Conservation (phyloP, 2,329 filamentous ascomycete species). For the Penicillium sp. region DNA sequence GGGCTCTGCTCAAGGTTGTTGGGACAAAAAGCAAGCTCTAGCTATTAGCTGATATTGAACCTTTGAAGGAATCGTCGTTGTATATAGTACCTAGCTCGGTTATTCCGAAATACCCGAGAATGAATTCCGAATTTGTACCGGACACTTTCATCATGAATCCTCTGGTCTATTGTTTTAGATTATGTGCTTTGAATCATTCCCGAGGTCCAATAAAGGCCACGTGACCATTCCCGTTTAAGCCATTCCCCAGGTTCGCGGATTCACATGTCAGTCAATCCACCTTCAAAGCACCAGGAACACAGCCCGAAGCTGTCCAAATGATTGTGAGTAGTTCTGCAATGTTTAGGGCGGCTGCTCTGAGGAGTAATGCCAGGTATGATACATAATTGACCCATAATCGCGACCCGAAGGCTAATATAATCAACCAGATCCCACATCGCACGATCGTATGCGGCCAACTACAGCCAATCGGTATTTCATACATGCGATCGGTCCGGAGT, state of each 20-base stretch:
- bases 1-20: slow-evolving; percentile 68
- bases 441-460: slow-evolving; percentile 3
- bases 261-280: slow-evolving; percentile 1
- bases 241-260: slow-evolving; percentile 4
- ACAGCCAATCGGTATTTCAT: slow-evolving; percentile 5
- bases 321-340: neutral
- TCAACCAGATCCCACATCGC: slow-evolving; percentile 1
- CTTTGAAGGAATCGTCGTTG: neutral
- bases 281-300: neutral
- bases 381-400: neutral
- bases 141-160: neutral
- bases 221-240: slow-evolving; percentile 5
- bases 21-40: slow-evolving; percentile 61
- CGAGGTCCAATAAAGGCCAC: neutral
- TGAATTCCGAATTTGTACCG: neutral
- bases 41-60: slow-evolving; percentile 11
- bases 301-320: neutral
- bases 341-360: neutral
- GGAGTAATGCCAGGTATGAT: slow-evolving; percentile 3
- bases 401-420: slow-evolving; percentile 1
- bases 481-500: neutral
- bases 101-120: neutral
- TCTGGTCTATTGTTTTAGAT: neutral
- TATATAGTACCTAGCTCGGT: neutral
- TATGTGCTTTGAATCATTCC: too few relatives aligned